phyloP scores from a whole-genome alignment of 2,329 filamentous ascomycete species.

The Sporothrix euskadiensis region DNA sequence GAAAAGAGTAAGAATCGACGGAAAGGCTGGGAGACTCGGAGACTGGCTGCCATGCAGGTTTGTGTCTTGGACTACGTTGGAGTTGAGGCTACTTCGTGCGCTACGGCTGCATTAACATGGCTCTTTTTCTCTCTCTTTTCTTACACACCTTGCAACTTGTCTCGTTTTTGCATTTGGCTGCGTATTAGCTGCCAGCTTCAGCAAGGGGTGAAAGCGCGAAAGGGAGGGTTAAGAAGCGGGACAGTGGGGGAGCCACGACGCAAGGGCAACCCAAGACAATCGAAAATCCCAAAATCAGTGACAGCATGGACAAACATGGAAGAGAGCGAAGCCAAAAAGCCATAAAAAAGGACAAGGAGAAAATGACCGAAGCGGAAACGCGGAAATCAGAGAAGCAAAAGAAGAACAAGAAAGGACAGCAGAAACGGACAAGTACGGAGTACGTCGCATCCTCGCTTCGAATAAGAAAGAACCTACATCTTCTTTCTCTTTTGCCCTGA shows the following conservation, averaged over 20 bases:
- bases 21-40: neutral
- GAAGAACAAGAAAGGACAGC: neutral
- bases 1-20: neutral
- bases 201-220: neutral
- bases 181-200: neutral
- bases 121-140: neutral
- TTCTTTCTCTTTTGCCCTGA: neutral
- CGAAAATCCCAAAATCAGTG: neutral
- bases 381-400: neutral
- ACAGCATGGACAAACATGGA: neutral
- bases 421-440: neutral
- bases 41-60: neutral
- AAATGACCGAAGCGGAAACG: neutral
- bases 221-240: neutral
- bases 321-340: neutral
- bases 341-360: neutral
- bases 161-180: too few relatives aligned
- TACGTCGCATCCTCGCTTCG: too few relatives aligned
- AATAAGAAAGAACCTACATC: neutral
- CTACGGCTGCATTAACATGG: neutral
- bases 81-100: neutral
- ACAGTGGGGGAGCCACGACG: neutral
- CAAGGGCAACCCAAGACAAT: constrained; percentile 4
- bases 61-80: neutral
- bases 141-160: too few relatives aligned